Base-by-base conservation (phyloP, 2,329 filamentous ascomycete species). In the Xylariaceae sp. region DNA sequence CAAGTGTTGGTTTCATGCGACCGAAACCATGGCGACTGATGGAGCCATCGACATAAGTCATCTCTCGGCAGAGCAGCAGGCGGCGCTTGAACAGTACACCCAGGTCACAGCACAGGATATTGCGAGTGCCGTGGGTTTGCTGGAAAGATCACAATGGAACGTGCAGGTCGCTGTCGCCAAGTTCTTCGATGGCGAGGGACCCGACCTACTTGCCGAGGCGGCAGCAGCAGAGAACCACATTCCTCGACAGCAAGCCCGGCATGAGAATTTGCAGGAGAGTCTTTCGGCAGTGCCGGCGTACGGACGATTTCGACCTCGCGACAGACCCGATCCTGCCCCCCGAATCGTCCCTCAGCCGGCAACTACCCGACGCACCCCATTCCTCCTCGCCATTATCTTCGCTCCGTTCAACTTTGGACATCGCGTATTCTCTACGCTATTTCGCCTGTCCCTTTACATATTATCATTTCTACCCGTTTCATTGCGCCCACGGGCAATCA, bases 81-180 rank as follows among this genome's bases (percentile, higher is more conserved):
- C 88, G 55, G 88, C 90, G 51, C 83, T 99, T 30, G 87, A 96
- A 68, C 93, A 96, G 70, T 96, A 92, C 74, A 90, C 87, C 13
- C 83, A 89, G 55, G 88, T 99, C 54, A 97, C 94, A 30, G 86
- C 92, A 67, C 92, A 97, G 74, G 87, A 91, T 18, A 74, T 85
- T 50, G 81, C 85, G 49, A 86, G 90, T 59, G 92, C 94, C 1
- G 80, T 96, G 53, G 85, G 90, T 1, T 74, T 99, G 3, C 80
- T 99, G 1, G 84, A 88, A 66, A 82, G 92, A 63, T 96, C 92
- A 58, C 88, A 97, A 79, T 99, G 94, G 94, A 99, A 97, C 71
- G 89, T 96, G 0, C 89, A 97, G 88, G 96, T 97, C 68, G 93
- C 94, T 59, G 93, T 99, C 64, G 86, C 94, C 65, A 95, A 95